phyloP scores from a whole-genome alignment of 371 early-diverging fungal species.

The Mortierella sp. region DNA sequence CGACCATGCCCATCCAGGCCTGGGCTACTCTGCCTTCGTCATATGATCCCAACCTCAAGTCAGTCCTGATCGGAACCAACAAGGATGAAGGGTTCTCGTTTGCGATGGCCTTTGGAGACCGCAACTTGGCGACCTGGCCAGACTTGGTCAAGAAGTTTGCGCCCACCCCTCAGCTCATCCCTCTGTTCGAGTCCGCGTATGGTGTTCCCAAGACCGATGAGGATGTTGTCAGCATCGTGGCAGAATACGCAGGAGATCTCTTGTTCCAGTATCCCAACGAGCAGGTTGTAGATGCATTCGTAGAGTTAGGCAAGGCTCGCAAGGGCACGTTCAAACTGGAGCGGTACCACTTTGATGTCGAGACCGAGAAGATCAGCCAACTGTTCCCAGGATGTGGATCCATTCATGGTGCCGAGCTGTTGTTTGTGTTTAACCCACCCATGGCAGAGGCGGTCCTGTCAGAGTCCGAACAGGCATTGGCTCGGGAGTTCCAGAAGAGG shows the following conservation, averaged over 20 bases:
- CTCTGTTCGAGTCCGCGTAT: slow-evolving; percentile 20
- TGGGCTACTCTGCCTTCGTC: slow-evolving; percentile 2
- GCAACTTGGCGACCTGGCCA: slow-evolving; percentile 18
- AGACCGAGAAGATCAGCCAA: slow-evolving; percentile 8
- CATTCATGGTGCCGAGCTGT: slow-evolving; percentile 7
- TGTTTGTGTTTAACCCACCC: slow-evolving; percentile 13
- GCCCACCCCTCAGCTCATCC: slow-evolving; percentile 15
- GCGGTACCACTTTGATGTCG: slow-evolving; percentile 17
- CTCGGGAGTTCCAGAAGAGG: slow-evolving; percentile 7
- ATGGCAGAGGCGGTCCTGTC: background rate
- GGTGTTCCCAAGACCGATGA: slow-evolving; percentile 22
- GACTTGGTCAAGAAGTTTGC: background rate
- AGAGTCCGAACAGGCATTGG: background rate
- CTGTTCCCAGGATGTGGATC: slow-evolving; percentile 15
- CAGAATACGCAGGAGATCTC: background rate
- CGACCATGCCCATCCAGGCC: slow-evolving; percentile 1
- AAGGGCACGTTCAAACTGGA: background rate
- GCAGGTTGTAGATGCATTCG: background rate
- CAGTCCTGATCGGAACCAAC: slow-evolving; percentile 32
- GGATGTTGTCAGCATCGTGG: slow-evolving; percentile 9
- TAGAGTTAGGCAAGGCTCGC: background rate
- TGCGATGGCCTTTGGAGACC: slow-evolving; percentile 3
- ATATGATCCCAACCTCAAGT: slow-evolving; percentile 30
- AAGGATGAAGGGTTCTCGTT: slow-evolving; percentile 30
- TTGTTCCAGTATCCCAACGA: background rate